phyloP scores from a whole-genome alignment of 1,139 yeast genomes.

The Suhomyces yuchorum region DNA sequence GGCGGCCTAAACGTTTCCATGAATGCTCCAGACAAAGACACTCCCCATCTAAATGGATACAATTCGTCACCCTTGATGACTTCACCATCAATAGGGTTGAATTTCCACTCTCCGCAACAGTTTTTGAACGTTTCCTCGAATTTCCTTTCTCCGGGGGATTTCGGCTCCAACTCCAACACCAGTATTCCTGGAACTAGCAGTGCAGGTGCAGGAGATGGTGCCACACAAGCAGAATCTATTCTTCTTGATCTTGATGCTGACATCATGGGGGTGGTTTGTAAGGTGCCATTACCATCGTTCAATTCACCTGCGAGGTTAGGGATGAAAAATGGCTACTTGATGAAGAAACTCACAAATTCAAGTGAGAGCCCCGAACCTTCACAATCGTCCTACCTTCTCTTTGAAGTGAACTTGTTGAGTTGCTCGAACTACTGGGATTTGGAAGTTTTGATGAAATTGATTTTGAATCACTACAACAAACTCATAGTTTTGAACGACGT shows the following conservation, averaged over 20 bases:
- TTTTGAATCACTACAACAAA: constrained; percentile 69
- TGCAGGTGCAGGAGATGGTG: constrained; percentile 8
- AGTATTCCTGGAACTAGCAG: constrained; percentile 25
- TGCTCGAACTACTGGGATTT: constrained; percentile 67
- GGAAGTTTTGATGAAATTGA: constrained; percentile 55
- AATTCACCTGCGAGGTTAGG: constrained; percentile 74
- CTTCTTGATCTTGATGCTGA: constrained; percentile 56
- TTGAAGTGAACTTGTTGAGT: constrained; percentile 67
- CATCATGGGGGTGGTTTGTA: constrained; percentile 64
- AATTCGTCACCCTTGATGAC: constrained; percentile 30
- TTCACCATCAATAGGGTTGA: constrained; percentile 36
- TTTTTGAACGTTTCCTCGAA: constrained; percentile 38
- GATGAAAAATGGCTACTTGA: constrained; percentile 68
- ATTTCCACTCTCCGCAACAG: constrained; percentile 44
- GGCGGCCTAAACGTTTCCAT: background rate
- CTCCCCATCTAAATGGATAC: constrained; percentile 5
- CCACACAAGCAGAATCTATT: constrained; percentile 35
- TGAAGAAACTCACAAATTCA: constrained; percentile 35
- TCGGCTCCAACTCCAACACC: constrained; percentile 18
- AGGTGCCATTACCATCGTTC: constrained; percentile 61
- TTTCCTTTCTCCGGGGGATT: constrained; percentile 37
- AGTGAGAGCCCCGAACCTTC: constrained; percentile 11
- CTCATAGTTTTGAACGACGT: constrained; percentile 55
- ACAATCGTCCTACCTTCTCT: constrained; percentile 30
- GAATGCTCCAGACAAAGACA: constrained; percentile 4